phyloP scores from a whole-genome alignment of 2,329 filamentous ascomycete species.

The Amylocarpus encephaloides region DNA sequence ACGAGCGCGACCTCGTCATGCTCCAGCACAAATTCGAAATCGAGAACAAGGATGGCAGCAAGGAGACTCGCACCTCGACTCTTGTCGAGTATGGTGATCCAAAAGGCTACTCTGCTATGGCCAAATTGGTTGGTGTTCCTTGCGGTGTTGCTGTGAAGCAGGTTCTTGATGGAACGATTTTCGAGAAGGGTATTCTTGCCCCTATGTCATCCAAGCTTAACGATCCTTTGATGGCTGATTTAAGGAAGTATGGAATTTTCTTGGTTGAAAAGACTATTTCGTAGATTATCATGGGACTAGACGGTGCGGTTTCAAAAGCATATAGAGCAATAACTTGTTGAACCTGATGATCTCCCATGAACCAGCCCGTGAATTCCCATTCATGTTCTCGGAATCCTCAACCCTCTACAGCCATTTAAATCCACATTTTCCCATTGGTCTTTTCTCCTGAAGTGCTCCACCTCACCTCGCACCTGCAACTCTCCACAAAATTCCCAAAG shows the following conservation, averaged over 20 bases:
- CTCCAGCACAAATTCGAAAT: conserved; percentile 81
- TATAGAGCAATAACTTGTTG: conserved; percentile 2
- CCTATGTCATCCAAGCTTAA: conserved; percentile 69
- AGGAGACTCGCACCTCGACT: conserved; percentile 73
- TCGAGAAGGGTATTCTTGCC: conserved; percentile 67
- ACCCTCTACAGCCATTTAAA: too few species aligned
- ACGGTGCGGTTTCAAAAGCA: neutral
- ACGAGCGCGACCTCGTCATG: conserved; percentile 75
- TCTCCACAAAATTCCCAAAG: too few species aligned
- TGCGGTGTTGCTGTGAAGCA: conserved; percentile 70
- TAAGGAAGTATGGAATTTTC: conserved; percentile 70
- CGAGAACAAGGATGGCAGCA: conserved; percentile 71
- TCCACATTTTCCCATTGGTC: too few species aligned
- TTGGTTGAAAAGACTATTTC: conserved; percentile 61
- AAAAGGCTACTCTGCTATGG: conserved; percentile 76
- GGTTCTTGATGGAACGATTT: conserved; percentile 69
- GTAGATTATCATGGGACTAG: conserved; percentile 5
- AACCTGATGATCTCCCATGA: neutral
- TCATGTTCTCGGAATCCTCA: too few species aligned
- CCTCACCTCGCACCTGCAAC: too few species aligned
- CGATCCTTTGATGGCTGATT: conserved; percentile 67
- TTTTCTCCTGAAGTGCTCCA: too few species aligned
- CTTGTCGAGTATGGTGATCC: conserved; percentile 77
- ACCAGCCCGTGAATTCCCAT: too few species aligned
- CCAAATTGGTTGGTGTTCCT: conserved; percentile 71